Evolutionary conservation across 192 early-diverging fungal species (phyloP).

Genomic region (Paraglomus occultum): DNA sequence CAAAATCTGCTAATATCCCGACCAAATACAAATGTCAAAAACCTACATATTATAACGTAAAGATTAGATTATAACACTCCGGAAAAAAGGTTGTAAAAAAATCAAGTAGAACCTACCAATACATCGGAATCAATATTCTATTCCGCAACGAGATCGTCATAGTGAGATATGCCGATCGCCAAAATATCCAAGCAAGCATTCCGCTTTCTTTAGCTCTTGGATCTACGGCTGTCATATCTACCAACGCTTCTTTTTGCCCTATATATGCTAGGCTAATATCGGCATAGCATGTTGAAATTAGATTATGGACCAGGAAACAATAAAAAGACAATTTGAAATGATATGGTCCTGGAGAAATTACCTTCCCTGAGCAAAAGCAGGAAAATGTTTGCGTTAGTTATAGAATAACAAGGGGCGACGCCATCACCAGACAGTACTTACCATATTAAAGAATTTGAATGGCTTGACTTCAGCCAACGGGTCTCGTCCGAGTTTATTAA

Average conservation of each 20-base stretch:
- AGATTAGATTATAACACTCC: not conserved
- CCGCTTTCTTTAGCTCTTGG: slow-evolving; percentile 50
- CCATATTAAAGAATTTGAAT: slow-evolving; percentile 61
- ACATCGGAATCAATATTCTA: slow-evolving; percentile 72
- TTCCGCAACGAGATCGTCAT: slow-evolving; percentile 66
- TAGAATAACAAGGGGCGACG: not conserved
- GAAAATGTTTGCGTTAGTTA: too few relatives aligned
- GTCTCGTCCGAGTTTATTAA: slow-evolving; percentile 41
- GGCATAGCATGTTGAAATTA: slow-evolving; percentile 32
- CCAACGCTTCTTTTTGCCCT: slow-evolving; percentile 46
- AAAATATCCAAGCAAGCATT: slow-evolving; percentile 59
- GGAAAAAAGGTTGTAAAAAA: not conserved
- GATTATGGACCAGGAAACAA: not conserved
- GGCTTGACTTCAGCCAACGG: slow-evolving; percentile 36
- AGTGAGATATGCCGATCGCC: slow-evolving; percentile 72
- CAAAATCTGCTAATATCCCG: slow-evolving; percentile 38
- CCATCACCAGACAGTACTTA: slow-evolving; percentile 12
- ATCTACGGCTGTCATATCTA: slow-evolving; percentile 55
- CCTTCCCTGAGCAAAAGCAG: too few relatives aligned
- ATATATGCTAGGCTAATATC: not conserved
- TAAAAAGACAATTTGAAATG: too few relatives aligned
- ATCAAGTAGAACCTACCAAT: slow-evolving; percentile 45
- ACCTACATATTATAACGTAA: slow-evolving; percentile 19
- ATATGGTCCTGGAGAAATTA: too few relatives aligned
- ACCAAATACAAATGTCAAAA: slow-evolving; percentile 47